Percentiles rank a stretch among this genome's conserved stretches.
phyloP scores from a whole-genome alignment of 345 rosid genomes.

The Gossypium mustelinum region DNA sequence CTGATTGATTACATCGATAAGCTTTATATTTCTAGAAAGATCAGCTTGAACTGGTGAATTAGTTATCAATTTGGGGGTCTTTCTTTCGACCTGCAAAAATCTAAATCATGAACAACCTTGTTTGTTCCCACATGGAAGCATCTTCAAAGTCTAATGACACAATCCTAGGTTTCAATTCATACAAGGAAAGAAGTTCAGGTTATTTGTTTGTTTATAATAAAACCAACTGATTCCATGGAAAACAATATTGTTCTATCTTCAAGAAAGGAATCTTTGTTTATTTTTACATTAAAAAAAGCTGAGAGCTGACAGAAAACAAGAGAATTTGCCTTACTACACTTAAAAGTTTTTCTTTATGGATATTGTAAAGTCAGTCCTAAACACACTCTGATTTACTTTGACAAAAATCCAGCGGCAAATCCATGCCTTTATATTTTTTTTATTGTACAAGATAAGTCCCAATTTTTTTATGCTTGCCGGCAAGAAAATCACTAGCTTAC shows the following conservation, averaged over 20 bases:
- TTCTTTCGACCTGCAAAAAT: not conserved
- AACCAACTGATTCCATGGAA: not conserved
- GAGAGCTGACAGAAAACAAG: not conserved
- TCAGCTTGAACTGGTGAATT: constrained; percentile 70
- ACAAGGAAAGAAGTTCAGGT: not conserved
- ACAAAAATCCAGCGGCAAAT: no score
- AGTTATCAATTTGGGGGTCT: not conserved
- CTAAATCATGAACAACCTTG: not conserved
- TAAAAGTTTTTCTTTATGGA: no score
- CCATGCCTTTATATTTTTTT: no score
- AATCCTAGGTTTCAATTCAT: not conserved
- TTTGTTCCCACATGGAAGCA: not conserved
- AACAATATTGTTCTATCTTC: not conserved
- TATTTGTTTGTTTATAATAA: constrained; percentile 6
- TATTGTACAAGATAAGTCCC: no score
- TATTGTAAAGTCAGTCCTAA: not conserved
- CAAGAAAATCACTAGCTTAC: no score
- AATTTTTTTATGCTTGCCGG: no score
- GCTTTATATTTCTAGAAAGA: constrained; percentile 67
- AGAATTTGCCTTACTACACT: not conserved
- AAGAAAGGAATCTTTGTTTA: not conserved
- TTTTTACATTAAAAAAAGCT: not conserved
- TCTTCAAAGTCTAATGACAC: not conserved
- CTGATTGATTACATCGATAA: constrained; percentile 64
- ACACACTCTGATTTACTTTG: no score